Evolutionary conservation across 2,329 filamentous ascomycete genomes (phyloP), one percentile per base, ranked within the genome.

Genomic region (Verticillium albo-atrum): DNA sequence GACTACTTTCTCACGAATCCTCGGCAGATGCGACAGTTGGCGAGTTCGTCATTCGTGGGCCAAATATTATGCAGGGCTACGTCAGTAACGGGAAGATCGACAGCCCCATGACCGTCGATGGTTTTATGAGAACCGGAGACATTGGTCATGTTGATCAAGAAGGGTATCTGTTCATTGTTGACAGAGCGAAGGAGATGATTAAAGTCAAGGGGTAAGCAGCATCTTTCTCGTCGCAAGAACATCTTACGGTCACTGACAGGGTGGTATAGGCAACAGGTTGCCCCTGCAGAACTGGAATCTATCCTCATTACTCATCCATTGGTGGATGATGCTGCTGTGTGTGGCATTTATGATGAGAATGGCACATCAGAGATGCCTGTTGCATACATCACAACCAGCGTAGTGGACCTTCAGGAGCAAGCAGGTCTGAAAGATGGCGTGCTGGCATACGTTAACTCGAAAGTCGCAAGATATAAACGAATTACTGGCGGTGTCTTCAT

Each of bases 161-260:
- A 3, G 60, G 60, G 1, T 61, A 59, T 20, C 60, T 61, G 1
- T 61, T 56, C 35, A 58, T 61, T 15, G 54, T 61, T 23, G 60
- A 57, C 47, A 30, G 60, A 17, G 60, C 57, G 17, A 61, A 61
- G 20, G 60, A 61, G 27, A 61, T 61, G 57, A 61, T 61, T 54
- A 61, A 61, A 23, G 60, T 61, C 17, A 61, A 61, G 30, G 60
- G 60, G 59, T 61, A 25, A 26, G 34, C 12, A n/a, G n/a, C n/a
- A n/a, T n/a, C n/a, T n/a, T n/a, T n/a, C n/a, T n/a, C n/a, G n/a
- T n/a, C n/a, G n/a, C n/a, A n/a, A n/a, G n/a, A n/a, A n/a, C n/a
- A n/a, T n/a, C n/a, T n/a, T n/a, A n/a, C n/a, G n/a, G n/a, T n/a
- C n/a, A n/a, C n/a, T n/a, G n/a, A n/a, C n/a, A n/a, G n/a, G n/a